Evolutionary conservation across 2,329 filamentous ascomycete species (phyloP).

Genomic region (Diplodia intermedia): DNA sequence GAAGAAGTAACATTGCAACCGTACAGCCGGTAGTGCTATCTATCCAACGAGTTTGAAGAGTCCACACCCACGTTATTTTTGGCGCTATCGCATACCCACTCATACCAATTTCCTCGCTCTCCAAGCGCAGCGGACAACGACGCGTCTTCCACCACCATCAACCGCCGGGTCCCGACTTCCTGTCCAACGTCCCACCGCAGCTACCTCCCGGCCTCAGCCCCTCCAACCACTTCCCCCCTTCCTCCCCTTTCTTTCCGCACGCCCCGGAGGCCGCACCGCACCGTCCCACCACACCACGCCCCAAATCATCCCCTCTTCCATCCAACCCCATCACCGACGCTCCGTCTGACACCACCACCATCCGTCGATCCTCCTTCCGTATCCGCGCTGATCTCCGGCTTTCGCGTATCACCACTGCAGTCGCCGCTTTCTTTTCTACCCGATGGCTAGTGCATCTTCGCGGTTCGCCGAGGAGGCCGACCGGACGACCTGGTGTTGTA

Average conservation of each 20-base stretch:
- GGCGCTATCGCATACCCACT: neutral
- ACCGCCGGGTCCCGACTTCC: neutral
- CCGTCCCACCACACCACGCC: neutral
- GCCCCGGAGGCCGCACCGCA: neutral
- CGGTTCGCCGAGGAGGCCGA: neutral
- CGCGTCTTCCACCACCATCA: no score
- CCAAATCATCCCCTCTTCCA: neutral
- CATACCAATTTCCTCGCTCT: no score
- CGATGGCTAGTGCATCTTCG: neutral
- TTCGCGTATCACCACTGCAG: neutral
- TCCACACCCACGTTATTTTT: neutral
- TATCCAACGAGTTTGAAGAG: neutral
- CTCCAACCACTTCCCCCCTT: neutral
- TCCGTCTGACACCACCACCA: neutral
- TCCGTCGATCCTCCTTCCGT: slow-evolving; percentile 13
- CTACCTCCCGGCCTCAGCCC: neutral
- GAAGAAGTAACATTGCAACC: neutral
- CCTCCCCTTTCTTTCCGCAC: neutral
- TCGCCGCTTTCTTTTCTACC: neutral
- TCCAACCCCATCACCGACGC: neutral
- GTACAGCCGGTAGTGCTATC: neutral
- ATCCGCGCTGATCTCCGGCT: slow-evolving; percentile 11
- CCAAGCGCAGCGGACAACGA: neutral
- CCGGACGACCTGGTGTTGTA: neutral
- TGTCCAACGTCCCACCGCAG: slow-evolving; percentile 1